Evolutionary conservation across 208 protist species (phyloP).

Genomic region (Vickermania ingenoplastis): DNA sequence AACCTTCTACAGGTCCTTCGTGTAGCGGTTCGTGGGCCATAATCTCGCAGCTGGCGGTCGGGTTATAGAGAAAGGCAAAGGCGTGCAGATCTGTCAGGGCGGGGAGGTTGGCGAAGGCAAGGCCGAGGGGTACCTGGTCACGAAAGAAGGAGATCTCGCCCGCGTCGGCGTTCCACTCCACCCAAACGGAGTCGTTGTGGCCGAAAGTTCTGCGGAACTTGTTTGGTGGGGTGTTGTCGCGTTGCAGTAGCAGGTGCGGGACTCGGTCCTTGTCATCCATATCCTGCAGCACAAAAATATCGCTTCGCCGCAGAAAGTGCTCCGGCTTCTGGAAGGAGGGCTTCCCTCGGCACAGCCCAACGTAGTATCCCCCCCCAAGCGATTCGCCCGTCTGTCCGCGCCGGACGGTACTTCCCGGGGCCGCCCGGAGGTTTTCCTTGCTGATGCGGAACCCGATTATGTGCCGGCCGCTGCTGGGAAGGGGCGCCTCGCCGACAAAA

Average conservation of each 20-base stretch:
- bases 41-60: constrained; percentile 80
- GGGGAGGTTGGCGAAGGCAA: constrained; percentile 77
- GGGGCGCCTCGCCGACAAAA: constrained; percentile 55
- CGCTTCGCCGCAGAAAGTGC: constrained; percentile 54
- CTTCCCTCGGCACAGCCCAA: constrained; percentile 59
- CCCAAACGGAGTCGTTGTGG: constrained; percentile 79
- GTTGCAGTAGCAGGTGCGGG: constrained; percentile 49
- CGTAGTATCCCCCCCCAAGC: constrained; percentile 85
- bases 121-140: constrained; percentile 72
- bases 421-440: neutral
- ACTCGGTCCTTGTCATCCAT: constrained; percentile 85
- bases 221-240: constrained; percentile 67
- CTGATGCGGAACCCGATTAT: constrained; percentile 78
- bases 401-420: constrained; percentile 33
- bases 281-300: constrained; percentile 84
- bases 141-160: constrained; percentile 84
- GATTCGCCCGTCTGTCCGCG: constrained; percentile 51
- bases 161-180: constrained; percentile 80
- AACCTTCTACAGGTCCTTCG: constrained; percentile 42
- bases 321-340: constrained; percentile 53
- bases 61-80: constrained; percentile 85
- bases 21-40: constrained; percentile 34
- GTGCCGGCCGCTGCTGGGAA: constrained; percentile 57
- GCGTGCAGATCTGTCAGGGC: constrained; percentile 70
- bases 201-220: constrained; percentile 69